Conservation (phyloP, 2,329 filamentous ascomycete genomes). For the Xylariaceae sp. region DNA sequence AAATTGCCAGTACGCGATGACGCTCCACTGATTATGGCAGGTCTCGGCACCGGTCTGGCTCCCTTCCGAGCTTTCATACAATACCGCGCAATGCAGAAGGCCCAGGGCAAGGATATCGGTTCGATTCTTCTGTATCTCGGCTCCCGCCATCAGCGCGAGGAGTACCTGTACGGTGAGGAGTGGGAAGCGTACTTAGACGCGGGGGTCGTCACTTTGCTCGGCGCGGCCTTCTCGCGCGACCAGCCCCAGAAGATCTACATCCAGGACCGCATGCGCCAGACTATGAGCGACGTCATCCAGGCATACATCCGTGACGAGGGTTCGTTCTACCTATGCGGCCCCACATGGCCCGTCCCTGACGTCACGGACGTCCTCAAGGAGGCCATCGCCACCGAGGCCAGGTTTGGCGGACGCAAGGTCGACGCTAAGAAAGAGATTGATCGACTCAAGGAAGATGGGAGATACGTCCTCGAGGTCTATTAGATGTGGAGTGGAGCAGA, state of each 20-base stretch:
- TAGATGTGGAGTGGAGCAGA: slow-evolving; percentile 46
- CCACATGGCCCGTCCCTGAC: slow-evolving; percentile 97
- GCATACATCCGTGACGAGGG: slow-evolving; percentile 88
- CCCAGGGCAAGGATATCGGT: slow-evolving; percentile 94
- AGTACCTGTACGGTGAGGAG: slow-evolving; percentile 98
- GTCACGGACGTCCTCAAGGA: slow-evolving; percentile 93
- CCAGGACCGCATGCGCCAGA: slow-evolving; percentile 95
- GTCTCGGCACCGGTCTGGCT: slow-evolving; percentile 94
- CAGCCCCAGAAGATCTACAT: slow-evolving; percentile 99
- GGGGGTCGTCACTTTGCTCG: slow-evolving; percentile 91
- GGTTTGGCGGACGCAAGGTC: slow-evolving; percentile 73
- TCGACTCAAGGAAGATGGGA: slow-evolving; percentile 88
- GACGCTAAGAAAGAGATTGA: slow-evolving; percentile 92
- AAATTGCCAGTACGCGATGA: slow-evolving; percentile 89
- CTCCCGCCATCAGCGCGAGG: slow-evolving; percentile 94
- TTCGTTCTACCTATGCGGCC: slow-evolving; percentile 95
- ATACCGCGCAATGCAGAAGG: slow-evolving; percentile 96
- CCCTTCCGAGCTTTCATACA: slow-evolving; percentile 99
- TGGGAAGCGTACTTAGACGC: slow-evolving; percentile 98
- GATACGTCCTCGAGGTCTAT: slow-evolving; percentile 97
- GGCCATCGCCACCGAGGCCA: slow-evolving; percentile 78
- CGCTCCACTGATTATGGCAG: slow-evolving; percentile 97
- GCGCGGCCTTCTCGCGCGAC: slow-evolving; percentile 92
- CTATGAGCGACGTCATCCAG: slow-evolving; percentile 76
- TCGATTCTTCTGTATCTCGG: slow-evolving; percentile 95